Conservation (phyloP, 78 protist species). For the Dictyostelium firmibasis region DNA sequence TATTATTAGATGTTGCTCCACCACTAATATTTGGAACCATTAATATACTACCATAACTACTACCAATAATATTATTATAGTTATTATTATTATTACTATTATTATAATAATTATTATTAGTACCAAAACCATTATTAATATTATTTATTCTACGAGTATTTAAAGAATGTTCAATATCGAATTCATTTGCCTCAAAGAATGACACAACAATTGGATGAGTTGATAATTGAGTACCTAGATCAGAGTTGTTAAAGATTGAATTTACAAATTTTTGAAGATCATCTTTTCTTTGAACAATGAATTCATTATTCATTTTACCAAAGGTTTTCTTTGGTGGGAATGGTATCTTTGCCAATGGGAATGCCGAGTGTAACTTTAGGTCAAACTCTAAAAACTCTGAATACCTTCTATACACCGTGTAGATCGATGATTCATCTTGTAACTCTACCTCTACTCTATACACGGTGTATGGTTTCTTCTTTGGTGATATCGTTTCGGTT, state of each 20-base stretch:
- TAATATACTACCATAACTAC: background rate
- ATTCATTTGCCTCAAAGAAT: conserved; percentile 1
- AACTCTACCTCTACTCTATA: conserved; percentile 51
- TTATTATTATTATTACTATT: background rate
- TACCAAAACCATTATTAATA: background rate
- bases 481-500: conserved; percentile 68
- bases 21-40: too few species aligned
- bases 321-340: conserved; percentile 74
- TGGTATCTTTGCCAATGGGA: conserved; percentile 33
- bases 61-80: background rate
- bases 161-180: background rate
- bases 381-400: conserved; percentile 68
- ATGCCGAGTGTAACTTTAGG: conserved; percentile 43
- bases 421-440: background rate
- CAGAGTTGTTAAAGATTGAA: conserved; percentile 1
- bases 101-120: background rate
- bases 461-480: conserved; percentile 51
- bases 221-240: background rate
- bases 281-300: conserved; percentile 60
- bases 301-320: conserved; percentile 77
- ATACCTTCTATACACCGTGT: conserved; percentile 26
- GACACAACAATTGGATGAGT: conserved; percentile 21
- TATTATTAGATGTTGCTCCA: background rate
- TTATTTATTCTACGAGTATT: background rate
- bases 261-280: conserved; percentile 37